These are phyloP conservation scores for Podosphaera fusca DNA, from an alignment of 2,329 filamentous ascomycete genomes.

Conservation along the genomic window DNA sequence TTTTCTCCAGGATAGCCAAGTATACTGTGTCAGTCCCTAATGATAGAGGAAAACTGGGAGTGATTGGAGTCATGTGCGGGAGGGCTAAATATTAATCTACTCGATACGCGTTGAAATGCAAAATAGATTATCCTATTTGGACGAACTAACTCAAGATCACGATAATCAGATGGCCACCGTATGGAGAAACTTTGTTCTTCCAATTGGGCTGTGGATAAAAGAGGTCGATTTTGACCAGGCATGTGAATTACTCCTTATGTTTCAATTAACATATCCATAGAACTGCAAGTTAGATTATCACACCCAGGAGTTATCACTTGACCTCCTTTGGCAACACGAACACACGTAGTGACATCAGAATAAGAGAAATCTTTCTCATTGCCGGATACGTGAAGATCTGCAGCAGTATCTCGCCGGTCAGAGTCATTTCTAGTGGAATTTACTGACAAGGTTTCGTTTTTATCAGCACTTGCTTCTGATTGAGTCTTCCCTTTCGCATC, in stretches of 20 bases:
- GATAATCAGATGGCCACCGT: background rate
- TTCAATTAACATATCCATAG: background rate
- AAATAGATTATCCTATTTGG: background rate
- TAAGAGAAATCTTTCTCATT: background rate
- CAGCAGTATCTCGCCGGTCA: background rate
- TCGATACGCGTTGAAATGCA: background rate
- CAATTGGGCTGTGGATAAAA: background rate
- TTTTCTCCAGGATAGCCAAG: background rate
- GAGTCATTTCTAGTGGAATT: no score
- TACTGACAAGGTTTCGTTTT: no score
- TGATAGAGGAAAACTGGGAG: background rate
- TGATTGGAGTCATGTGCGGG: background rate
- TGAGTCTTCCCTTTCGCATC: no score
- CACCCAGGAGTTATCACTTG: background rate
- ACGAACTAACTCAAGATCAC: background rate
- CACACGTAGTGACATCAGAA: background rate
- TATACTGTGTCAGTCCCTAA: background rate
- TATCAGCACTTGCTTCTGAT: no score
- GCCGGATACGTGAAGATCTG: background rate
- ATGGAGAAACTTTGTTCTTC: background rate
- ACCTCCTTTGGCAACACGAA: background rate
- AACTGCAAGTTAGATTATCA: background rate
- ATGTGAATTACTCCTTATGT: background rate
- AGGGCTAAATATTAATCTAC: background rate
- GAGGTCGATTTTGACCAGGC: background rate